Base-by-base conservation (phyloP, 1,284 basidiomycete genomes). In the Phellinidium pouzarii region DNA sequence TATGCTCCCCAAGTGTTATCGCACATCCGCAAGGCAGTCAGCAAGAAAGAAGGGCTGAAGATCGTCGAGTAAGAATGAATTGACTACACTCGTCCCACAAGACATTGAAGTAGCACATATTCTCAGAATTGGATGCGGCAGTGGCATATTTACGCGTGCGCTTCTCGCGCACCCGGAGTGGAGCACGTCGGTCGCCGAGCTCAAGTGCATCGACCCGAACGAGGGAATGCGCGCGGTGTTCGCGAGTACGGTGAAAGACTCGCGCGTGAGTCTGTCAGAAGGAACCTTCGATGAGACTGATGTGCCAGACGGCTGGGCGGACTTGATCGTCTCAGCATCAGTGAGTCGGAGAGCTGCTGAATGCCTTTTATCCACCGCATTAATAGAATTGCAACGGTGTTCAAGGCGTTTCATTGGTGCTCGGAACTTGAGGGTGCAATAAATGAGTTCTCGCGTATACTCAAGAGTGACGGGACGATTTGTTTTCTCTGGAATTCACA, bases 361-460 rank as follows among this genome's bases (percentile, higher is more conserved):
- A n/a, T 40, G 12, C 8, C 12, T 44, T 20, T 3, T 9, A 8
- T 34, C 31, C 7, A 31, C 31, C 14, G 9, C 3, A 11, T 34
- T 34, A 8, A 14, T 14, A 14, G 9, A 53, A 27, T 3, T 38
- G 22, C 38, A 48, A 44, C 50, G 23, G 7, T 19, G 53, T 19
- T 34, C 11, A 34, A 88, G 81, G 87, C 88, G 11, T 90, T 81
- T 62, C 87, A 91, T 66, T 91, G 88, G 87, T 87, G 84, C 60
- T 82, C 82, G 2, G 77, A 89, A 63, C 84, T 79, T 62, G 73
- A 79, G 53, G 74, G 70, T 50, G 84, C 87, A 1, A 73, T 73
- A 12, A 65, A 65, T 0, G 87, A 90, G 62, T 84, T 91, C 62
- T 72, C 77, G 22, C 77, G 87, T 29, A 76, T 88, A 59, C 68